phyloP scores from a whole-genome alignment of 306 rosid species.

The Medicago ruthenica region DNA sequence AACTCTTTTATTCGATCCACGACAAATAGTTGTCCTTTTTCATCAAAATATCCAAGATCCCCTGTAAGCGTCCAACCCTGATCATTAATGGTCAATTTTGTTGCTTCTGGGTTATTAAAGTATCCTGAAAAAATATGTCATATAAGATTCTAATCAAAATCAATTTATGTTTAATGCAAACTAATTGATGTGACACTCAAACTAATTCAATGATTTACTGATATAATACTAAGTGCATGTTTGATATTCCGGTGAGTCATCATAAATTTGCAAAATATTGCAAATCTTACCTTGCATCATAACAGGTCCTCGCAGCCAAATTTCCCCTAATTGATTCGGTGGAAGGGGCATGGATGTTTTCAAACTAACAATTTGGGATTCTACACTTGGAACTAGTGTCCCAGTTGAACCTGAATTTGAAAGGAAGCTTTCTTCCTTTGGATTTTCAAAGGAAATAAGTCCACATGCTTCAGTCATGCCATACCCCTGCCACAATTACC shows the following conservation, averaged over 20 bases:
- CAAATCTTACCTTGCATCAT: conserved; percentile 50
- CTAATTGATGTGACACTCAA: neutral
- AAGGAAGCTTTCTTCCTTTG: conserved; percentile 33
- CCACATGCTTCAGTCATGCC: conserved; percentile 62
- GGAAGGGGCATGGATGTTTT: conserved; percentile 49
- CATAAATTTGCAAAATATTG: no score
- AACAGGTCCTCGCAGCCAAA: conserved; percentile 50
- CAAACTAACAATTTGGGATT: conserved; percentile 45
- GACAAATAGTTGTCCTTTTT: conserved; percentile 48
- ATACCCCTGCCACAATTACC: conserved; percentile 48
- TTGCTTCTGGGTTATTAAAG: conserved; percentile 54
- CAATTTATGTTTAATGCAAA: neutral
- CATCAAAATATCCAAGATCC: conserved; percentile 60
- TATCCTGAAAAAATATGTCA: conserved; percentile 46
- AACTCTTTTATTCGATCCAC: conserved; percentile 64
- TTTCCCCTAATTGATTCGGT: conserved; percentile 57
- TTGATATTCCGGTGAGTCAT: no score
- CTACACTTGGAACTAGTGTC: conserved; percentile 46
- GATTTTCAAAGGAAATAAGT: conserved; percentile 37
- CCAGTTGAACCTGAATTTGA: conserved; percentile 51
- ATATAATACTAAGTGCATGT: neutral
- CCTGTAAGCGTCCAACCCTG: conserved; percentile 58
- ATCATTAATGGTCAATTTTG: conserved; percentile 48
- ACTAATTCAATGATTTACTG: neutral
- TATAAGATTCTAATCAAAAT: conserved; percentile 5